Conservation (phyloP, 1,284 basidiomycete genomes). For the Chondrostereum purpureum region DNA sequence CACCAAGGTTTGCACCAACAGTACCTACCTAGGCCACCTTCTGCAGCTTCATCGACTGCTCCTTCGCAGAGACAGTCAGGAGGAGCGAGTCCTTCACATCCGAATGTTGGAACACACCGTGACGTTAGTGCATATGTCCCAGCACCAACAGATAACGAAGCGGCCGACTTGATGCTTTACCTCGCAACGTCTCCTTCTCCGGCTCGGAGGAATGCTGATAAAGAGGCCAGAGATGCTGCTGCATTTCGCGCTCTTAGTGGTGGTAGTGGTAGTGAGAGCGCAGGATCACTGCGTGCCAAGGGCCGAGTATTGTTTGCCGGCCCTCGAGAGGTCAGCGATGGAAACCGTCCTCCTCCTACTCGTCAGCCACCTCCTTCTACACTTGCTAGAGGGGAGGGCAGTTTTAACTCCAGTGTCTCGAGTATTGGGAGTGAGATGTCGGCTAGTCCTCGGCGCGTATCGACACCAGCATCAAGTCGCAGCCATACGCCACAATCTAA, state of each 20-base stretch:
- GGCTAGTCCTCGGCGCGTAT: constrained; percentile 2
- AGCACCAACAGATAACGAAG: constrained; percentile 62
- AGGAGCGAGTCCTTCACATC: constrained; percentile 25
- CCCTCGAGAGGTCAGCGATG: too few relatives aligned
- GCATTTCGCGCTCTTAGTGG: constrained; percentile 50
- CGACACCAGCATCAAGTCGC: neutral
- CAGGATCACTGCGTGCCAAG: constrained; percentile 46
- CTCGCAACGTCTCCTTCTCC: constrained; percentile 78
- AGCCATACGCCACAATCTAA: constrained; percentile 12
- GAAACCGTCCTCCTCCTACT: constrained; percentile 24
- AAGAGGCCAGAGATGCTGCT: constrained; percentile 45
- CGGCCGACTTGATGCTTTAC: constrained; percentile 73
- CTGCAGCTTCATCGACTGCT: constrained; percentile 20
- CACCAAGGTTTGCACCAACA: constrained; percentile 57
- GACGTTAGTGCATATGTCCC: constrained; percentile 31
- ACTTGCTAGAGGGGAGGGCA: constrained; percentile 27
- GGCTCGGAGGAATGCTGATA: constrained; percentile 46
- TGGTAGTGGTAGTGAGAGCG: constrained; percentile 30
- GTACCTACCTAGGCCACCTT: constrained; percentile 41
- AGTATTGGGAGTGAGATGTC: constrained; percentile 33
- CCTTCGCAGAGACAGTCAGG: constrained; percentile 11
- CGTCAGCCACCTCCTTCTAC: constrained; percentile 15
- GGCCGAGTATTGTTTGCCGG: constrained; percentile 63
- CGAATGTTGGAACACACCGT: constrained; percentile 7
- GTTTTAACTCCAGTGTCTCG: constrained; percentile 36